A percentile compares a stretch with the other conserved stretches of the same genome.
phyloP scores from a whole-genome alignment of 192 early-diverging fungal species.

The Coemansia sp. region DNA sequence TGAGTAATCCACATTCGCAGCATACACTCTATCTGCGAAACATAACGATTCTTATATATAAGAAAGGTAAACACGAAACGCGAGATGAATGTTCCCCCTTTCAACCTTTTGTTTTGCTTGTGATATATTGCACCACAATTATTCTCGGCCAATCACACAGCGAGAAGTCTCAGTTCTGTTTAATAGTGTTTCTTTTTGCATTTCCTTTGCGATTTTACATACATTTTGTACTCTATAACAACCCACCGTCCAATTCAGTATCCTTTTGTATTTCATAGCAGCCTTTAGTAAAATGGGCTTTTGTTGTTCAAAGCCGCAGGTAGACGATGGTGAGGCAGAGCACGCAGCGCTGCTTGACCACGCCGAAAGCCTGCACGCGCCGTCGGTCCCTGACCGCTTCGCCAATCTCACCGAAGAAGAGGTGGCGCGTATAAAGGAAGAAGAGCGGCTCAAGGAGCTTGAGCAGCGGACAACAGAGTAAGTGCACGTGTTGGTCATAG shows the following conservation, averaged over 20 bases:
- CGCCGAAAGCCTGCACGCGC: conserved; percentile 6
- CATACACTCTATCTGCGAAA: too few relatives aligned
- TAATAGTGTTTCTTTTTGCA: not conserved
- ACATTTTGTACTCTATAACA: not conserved
- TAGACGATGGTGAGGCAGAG: conserved; percentile 40
- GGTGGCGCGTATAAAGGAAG: conserved; percentile 25
- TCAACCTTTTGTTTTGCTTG: too few relatives aligned
- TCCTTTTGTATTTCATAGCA: not conserved
- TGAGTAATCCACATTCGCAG: too few relatives aligned
- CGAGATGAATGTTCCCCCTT: too few relatives aligned
- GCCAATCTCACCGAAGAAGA: conserved; percentile 40
- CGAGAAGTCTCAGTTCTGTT: too few relatives aligned
- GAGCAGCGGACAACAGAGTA: conserved; percentile 47
- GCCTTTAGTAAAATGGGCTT: conserved; percentile 23
- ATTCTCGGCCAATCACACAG: too few relatives aligned
- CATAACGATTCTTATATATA: too few relatives aligned
- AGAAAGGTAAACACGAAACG: too few relatives aligned
- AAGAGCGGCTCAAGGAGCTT: conserved; percentile 40
- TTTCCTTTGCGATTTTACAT: not conserved
- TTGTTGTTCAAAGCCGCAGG: conserved; percentile 38
- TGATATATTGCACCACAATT: too few relatives aligned
- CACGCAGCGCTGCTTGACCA: conserved; percentile 32
- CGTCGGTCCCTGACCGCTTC: conserved; percentile 36
- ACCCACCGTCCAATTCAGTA: not conserved
- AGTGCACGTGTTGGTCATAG: not conserved